Conservation (phyloP, 805 yeast genomes). For the Komagataella phaffii region DNA sequence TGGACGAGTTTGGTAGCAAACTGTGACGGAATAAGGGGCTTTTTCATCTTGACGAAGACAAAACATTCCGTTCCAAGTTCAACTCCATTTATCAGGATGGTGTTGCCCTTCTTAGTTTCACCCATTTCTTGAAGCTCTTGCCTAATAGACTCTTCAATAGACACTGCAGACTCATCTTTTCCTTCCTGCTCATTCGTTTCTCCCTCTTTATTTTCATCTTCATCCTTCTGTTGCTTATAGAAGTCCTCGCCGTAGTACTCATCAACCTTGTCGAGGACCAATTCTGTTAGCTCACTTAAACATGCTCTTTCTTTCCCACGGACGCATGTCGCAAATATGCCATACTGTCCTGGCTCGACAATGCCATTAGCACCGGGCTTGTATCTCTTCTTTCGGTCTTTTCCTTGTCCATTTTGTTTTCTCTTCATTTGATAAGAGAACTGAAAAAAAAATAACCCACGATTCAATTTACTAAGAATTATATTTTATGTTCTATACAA, state of each 20-base stretch:
- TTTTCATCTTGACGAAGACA: constrained; percentile 67
- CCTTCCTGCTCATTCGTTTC: constrained; percentile 14
- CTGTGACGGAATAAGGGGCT: constrained; percentile 66
- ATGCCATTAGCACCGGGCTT: constrained; percentile 28
- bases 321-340: constrained; percentile 82
- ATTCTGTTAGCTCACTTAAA: constrained; percentile 51
- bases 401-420: not conserved
- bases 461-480: not conserved
- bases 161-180: constrained; percentile 26
- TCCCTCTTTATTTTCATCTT: constrained; percentile 6
- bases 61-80: constrained; percentile 73
- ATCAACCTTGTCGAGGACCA: constrained; percentile 42
- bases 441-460: not conserved
- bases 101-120: constrained; percentile 20
- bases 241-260: constrained; percentile 26
- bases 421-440: not conserved
- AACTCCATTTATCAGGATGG: constrained; percentile 37
- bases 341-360: constrained; percentile 76
- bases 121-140: constrained; percentile 58
- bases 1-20: constrained; percentile 54
- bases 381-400: constrained; percentile 19
- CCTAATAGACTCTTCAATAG: constrained; percentile 66
- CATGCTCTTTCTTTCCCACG: constrained; percentile 71
- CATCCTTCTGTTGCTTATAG: constrained; percentile 5
- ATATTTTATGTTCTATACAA: not conserved